Base-by-base conservation (phyloP, 2,329 filamentous ascomycete species). In the Didymella segeticola region DNA sequence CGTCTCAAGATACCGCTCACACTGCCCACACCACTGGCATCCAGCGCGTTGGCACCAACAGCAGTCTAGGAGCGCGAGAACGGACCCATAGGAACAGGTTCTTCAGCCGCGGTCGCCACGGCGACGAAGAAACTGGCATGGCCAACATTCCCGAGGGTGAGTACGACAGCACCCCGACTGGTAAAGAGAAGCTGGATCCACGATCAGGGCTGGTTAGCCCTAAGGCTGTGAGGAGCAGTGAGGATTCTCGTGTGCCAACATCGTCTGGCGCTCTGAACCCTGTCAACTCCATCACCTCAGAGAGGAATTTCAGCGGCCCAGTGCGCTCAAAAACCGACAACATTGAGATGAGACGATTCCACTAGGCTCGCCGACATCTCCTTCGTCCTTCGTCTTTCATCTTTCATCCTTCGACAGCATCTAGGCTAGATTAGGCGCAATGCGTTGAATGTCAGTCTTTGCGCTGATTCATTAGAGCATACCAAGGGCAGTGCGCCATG, bases 11-110 rank as follows among this genome's bases (percentile, higher is more conserved):
- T 8, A 70, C 64, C 14, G 73, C 55, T 2, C 67, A 75, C 7
- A 70, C 63, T 15, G 75, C 56, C 5, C 68, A 64, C 19, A 73
- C 71, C 5, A 75, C 67, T 5, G 68, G 64, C 2, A 62, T 74
- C 47, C 56, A 71, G 17, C 73, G 72, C 29, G 67, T 74, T 22
- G 63, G 66, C 34, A 76, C 75, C 4, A 74, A 75, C 36, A 67
- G 67, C 17, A 68, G 57, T 36, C 53, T 57, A 22, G 63, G 58
- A 22, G 61, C 66, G 5, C 72, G 72, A 26, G 68, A 72, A 33
- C 74, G 74, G 12, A 75, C 78, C 5, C 83, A 85, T 52, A 80
- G 82, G 6, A 87, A 86, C 58, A 80, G 86, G 2, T 88, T 89
- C 75, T 85, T 89, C 71, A 75, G 80, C 29, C 80, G 84, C n/a